Percentiles rank a stretch among this genome's conserved stretches.
Conservation (phyloP, 257 asterid species). For the Jaltomata sinuosa region DNA sequence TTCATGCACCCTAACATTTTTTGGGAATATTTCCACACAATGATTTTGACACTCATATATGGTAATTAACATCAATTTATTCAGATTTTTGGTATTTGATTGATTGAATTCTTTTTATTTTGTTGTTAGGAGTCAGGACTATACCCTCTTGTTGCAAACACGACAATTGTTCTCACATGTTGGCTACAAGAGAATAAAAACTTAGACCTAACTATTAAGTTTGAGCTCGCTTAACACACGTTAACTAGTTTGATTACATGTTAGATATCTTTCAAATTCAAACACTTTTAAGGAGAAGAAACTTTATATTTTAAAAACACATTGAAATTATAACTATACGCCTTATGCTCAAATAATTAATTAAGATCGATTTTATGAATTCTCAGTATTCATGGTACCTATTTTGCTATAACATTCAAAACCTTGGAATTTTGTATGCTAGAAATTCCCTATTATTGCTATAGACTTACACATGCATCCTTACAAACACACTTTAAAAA, state of each 20-base stretch:
- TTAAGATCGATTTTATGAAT: background rate
- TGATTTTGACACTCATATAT: background rate
- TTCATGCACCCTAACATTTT: background rate
- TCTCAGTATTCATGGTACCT: background rate
- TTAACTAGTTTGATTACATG: too few relatives aligned
- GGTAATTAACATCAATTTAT: background rate
- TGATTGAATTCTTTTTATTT: background rate
- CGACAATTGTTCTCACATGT: background rate
- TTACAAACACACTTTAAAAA: too few relatives aligned
- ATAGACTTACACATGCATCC: background rate
- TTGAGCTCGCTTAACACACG: background rate
- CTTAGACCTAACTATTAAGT: background rate
- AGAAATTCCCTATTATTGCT: background rate
- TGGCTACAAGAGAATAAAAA: background rate
- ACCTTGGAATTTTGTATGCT: background rate
- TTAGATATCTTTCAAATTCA: too few relatives aligned
- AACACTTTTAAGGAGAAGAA: background rate
- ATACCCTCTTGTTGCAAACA: background rate
- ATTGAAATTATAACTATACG: background rate
- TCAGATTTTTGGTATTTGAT: background rate
- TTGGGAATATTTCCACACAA: background rate
- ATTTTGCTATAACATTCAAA: background rate
- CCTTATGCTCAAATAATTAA: background rate
- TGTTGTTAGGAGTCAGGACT: background rate
- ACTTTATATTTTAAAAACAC: too few relatives aligned